Base-by-base conservation (phyloP, 2,329 filamentous ascomycete genomes). In the Colletotrichum sp. region DNA sequence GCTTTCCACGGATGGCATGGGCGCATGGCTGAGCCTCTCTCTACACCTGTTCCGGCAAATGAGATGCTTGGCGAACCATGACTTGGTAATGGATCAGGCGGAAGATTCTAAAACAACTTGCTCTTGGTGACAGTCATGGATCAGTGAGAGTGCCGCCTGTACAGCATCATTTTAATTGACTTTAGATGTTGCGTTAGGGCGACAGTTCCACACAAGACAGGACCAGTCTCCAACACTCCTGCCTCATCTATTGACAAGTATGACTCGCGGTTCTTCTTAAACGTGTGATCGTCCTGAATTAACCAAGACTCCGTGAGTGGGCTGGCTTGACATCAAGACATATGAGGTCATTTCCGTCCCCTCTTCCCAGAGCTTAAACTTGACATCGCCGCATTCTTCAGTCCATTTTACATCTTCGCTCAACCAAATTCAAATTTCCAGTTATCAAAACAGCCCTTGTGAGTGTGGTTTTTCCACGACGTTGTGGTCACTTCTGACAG, bases 1-100 rank as follows among this genome's bases (percentile, higher is more conserved):
- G 39, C 16, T 44, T 44, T 44, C 16, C 16, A 44, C 39, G 39
- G 39, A 44, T n/a, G 18, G 39, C 18, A 1, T 44, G 39, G 16
- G 39, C 39, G 39, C 39, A 0, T 10, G 39, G 18, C 39, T 44
- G 0, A 0, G 39, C 39, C 3, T 44, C 1, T 10, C 8, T 44
- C 13, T 16, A n/a, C 18, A 10, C 0, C 18, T 44, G 18, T 8
- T 44, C 39, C 16, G 39, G 8, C 18, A n/a, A 44, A 44, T n/a
- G 39, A n/a, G 0, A 10, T 44, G 16, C 39, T n/a, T 44, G 39
- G 39, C 39, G 8, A 44, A n/a, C 8, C 39, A 44, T 18, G 39
- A 0, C 16, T 0, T 0, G 0, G 16, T n/a, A 44, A 0, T 44
- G 39, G 10, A 44, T n/a, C 18, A 39, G 36, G 15, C 0, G 36